Conservation (phyloP, 2,329 filamentous ascomycete genomes). For the Colletotrichum sp. region DNA sequence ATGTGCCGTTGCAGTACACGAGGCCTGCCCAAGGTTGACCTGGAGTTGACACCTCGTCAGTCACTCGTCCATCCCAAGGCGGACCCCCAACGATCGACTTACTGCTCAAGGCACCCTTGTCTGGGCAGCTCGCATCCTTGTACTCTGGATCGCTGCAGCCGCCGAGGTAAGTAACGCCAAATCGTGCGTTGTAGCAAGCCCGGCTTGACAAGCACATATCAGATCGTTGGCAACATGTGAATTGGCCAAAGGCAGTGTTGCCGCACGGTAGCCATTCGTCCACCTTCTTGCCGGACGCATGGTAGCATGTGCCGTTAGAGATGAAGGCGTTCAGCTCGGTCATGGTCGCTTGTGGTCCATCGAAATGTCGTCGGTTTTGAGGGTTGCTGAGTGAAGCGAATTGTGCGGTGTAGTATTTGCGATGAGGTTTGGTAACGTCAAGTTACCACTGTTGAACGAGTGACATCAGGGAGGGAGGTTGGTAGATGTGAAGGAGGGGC, state of each 20-base stretch:
- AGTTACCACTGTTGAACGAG: neutral
- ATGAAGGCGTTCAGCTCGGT: conserved; percentile 27
- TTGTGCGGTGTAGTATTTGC: neutral
- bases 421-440: neutral
- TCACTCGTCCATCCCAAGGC: neutral
- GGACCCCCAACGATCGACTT: neutral
- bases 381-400: neutral
- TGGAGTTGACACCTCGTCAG: neutral
- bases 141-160: conserved; percentile 40
- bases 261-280: conserved; percentile 35
- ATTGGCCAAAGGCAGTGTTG: conserved; percentile 33
- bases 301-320: conserved; percentile 39
- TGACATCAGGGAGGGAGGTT: neutral
- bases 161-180: conserved; percentile 39
- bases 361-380: neutral
- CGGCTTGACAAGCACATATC: conserved; percentile 36
- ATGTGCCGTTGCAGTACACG: conserved; percentile 37
- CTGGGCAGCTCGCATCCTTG: conserved; percentile 34
- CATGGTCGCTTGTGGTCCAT: neutral
- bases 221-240: conserved; percentile 35
- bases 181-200: conserved; percentile 27
- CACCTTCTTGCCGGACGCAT: conserved; percentile 14
- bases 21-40: conserved; percentile 37
- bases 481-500: neutral
- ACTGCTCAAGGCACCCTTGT: conserved; percentile 30